Evolutionary conservation across 208 protist genomes (phyloP), one percentile per base, ranked within the genome.

Genomic region (Trypanosoma mega): DNA sequence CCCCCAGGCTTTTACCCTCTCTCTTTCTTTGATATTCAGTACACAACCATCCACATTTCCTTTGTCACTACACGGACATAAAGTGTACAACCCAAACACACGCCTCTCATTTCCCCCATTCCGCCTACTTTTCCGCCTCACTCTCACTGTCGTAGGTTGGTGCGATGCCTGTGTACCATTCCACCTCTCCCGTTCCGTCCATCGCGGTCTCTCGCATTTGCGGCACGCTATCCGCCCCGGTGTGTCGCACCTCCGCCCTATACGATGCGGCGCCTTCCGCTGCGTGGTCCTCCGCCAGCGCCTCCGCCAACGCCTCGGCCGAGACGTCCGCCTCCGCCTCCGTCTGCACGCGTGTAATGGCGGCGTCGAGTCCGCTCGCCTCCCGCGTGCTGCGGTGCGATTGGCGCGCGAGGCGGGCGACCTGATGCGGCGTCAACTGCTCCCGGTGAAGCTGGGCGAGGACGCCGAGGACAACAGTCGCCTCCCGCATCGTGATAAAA

Each of bases 401-500:
- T 48, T 85, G 72, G 47, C 78, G 66, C 8, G 84, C 81, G 18
- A 96, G 56, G 3, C 85, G 61, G 5, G 79, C 59, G 30, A 86
- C 82, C 72, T 93, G 86, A 41, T 96, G 86, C 21, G 90, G 90
- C 20, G 87, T 90, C 12, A 96, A 76, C 59, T 92, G 86, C 63
- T 96, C 87, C 14, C 66, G 66, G 68, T 96, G 90, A 53, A 96
- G 54, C 66, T 89, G 82, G 18, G 82, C 76, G 20, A 96, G 74
- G 11, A 91, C 85, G 16, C 74, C 69, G 76, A 96, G 78, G n/a
- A 96, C 72, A 27, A 92, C 84, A 0, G 78, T 85, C 4, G 86
- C 90, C 82, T 96, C 90, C 1, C 87, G 78, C 90, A 96, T 96
- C 26, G 90, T 85, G 49, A 96, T 92, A 72, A 82, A 96, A 43